phyloP scores from a whole-genome alignment of 352 stramenopile species.

The Phytophthora sojae region DNA sequence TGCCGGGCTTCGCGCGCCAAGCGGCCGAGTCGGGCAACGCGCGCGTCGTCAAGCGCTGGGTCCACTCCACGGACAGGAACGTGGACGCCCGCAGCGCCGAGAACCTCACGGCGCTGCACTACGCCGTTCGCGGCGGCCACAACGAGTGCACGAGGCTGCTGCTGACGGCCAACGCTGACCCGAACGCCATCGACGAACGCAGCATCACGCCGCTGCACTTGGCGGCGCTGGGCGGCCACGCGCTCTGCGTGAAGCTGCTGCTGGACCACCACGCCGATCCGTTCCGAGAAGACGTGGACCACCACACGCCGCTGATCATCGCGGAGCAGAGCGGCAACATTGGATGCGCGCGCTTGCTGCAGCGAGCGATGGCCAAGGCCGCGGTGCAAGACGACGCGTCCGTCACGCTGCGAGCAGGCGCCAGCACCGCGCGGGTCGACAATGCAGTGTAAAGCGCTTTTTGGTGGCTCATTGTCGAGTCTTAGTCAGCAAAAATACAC shows the following conservation, averaged over 20 bases:
- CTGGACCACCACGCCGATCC: constrained; percentile 82
- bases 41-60: constrained; percentile 84
- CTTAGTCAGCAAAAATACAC: constrained; percentile 32
- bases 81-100: constrained; percentile 73
- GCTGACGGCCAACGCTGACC: constrained; percentile 63
- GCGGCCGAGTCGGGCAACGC: constrained; percentile 78
- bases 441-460: constrained; percentile 64
- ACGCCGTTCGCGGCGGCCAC: constrained; percentile 75
- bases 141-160: constrained; percentile 81
- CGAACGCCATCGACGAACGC: constrained; percentile 78
- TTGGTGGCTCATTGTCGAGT: constrained; percentile 9
- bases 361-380: constrained; percentile 82
- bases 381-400: constrained; percentile 57
- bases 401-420: constrained; percentile 71
- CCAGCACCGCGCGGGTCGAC: constrained; percentile 57
- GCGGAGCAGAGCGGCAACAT: constrained; percentile 83
- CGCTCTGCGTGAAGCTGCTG: constrained; percentile 83
- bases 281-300: constrained; percentile 84
- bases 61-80: constrained; percentile 71
- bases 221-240: constrained; percentile 72
- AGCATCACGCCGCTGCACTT: constrained; percentile 81
- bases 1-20: constrained; percentile 72
- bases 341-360: constrained; percentile 72
- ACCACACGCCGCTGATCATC: constrained; percentile 69
- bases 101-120: constrained; percentile 86